These are phyloP conservation scores for Microcyclospora pomicola DNA, from an alignment of 2,329 filamentous ascomycete genomes.

Conservation along the genomic window DNA sequence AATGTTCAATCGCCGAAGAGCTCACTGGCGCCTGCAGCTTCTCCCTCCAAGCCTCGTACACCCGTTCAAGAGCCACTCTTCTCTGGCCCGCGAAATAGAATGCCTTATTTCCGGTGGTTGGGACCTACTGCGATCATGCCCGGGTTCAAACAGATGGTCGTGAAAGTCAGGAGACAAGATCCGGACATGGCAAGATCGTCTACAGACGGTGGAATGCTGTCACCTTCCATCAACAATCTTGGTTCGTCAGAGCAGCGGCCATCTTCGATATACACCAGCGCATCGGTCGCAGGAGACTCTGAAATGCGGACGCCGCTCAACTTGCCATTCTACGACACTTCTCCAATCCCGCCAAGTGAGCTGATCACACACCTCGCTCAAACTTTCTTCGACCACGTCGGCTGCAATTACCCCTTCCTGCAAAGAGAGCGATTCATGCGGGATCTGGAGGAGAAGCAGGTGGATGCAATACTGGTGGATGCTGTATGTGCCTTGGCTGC, in stretches of 20 bases:
- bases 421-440: slow-evolving; percentile 57
- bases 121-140: slow-evolving; percentile 83
- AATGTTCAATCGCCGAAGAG: background rate
- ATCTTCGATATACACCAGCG: slow-evolving; percentile 12
- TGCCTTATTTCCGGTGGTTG: slow-evolving; percentile 85
- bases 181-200: slow-evolving; percentile 48
- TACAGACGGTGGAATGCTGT: slow-evolving; percentile 22
- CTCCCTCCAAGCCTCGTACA: background rate
- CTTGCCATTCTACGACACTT: slow-evolving; percentile 63
- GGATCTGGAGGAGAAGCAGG: slow-evolving; percentile 65
- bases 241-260: slow-evolving; percentile 7
- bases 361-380: slow-evolving; percentile 65
- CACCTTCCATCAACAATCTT: slow-evolving; percentile 12
- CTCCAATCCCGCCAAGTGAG: slow-evolving; percentile 55
- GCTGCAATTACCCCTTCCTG: slow-evolving; percentile 76
- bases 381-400: slow-evolving; percentile 68
- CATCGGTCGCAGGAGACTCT: slow-evolving; percentile 16
- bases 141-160: slow-evolving; percentile 86
- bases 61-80: slow-evolving; percentile 13
- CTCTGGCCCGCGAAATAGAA: slow-evolving; percentile 40
- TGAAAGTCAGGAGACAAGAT: slow-evolving; percentile 54
- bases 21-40: background rate
- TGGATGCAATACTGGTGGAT: slow-evolving; percentile 76
- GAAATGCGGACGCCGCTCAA: slow-evolving; percentile 31
- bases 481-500: slow-evolving; percentile 72